These are phyloP conservation scores for Phytophthora hibernalis DNA, from an alignment of 352 stramenopile genomes.

Conservation along the genomic window DNA sequence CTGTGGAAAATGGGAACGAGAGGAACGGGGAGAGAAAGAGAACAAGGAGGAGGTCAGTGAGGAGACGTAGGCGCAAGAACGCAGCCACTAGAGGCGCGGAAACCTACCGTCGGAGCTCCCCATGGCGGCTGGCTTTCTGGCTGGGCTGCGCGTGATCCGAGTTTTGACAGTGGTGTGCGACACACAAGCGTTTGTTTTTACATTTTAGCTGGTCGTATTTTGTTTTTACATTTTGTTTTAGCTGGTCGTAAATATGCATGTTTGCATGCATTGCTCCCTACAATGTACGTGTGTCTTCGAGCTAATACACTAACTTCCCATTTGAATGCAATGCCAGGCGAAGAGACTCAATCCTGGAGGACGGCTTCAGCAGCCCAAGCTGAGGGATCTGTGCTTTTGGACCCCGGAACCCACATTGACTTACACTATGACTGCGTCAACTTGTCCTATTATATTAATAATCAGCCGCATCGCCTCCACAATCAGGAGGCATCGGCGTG, in stretches of 20 bases:
- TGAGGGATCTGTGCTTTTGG: no score
- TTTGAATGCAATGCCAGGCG: no score
- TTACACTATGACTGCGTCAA: background rate
- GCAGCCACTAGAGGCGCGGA: background rate
- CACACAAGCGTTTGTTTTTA: no score
- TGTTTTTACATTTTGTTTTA: no score
- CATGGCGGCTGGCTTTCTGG: constrained; percentile 28
- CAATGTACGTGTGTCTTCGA: no score
- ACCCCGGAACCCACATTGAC: background rate
- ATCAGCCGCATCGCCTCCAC: constrained; percentile 1
- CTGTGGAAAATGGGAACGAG: constrained; percentile 25
- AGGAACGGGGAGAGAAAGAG: background rate
- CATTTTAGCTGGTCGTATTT: no score
- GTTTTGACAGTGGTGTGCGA: background rate
- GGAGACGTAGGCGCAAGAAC: background rate
- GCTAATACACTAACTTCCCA: no score
- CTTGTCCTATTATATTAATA: constrained; percentile 27
- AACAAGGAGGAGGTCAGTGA: background rate
- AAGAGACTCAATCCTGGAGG: no score
- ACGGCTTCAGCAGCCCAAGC: no score
- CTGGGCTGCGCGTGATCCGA: constrained; percentile 8
- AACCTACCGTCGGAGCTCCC: constrained; percentile 68
- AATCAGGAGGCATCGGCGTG: constrained; percentile 10
- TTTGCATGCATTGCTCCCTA: no score
- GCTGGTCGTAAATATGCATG: no score